phyloP scores from a whole-genome alignment of 2,329 filamentous ascomycete species.

The Hymenoscyphus scutula region DNA sequence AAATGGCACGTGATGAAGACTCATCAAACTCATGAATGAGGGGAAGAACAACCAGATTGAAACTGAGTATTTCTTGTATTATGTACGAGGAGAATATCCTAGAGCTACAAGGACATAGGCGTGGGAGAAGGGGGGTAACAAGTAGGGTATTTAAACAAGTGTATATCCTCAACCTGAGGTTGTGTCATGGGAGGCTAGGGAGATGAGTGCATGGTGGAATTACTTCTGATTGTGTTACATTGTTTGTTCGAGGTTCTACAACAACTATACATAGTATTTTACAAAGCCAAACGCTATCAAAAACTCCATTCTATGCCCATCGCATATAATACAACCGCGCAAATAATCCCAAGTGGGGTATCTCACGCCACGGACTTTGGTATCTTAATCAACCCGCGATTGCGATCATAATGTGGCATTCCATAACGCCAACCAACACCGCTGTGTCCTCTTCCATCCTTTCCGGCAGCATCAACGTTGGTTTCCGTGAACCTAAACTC shows the following conservation, averaged over 20 bases:
- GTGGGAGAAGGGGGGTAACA: too few species aligned
- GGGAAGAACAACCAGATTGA: too few species aligned
- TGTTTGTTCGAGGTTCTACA: background rate
- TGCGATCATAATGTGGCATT: conserved; percentile 59
- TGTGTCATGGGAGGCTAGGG: too few species aligned
- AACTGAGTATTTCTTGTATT: too few species aligned
- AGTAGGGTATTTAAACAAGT: too few species aligned
- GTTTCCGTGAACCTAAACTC: conserved; percentile 63
- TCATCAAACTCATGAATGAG: too few species aligned
- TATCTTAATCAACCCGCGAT: conserved; percentile 65
- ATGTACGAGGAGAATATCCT: too few species aligned
- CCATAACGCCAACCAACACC: conserved; percentile 64
- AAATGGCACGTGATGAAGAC: background rate
- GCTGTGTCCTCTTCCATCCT: conserved; percentile 48
- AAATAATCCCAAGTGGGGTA: background rate
- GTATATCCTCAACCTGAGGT: too few species aligned
- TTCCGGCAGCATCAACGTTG: conserved; percentile 55
- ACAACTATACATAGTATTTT: conserved; percentile 13
- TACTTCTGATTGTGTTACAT: background rate
- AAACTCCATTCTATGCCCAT: conserved; percentile 19
- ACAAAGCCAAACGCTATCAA: conserved; percentile 16
- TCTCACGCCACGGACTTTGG: conserved; percentile 52
- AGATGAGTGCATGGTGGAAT: too few species aligned
- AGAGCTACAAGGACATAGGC: too few species aligned
- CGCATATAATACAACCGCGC: conserved; percentile 16